Percentiles rank a stretch among this genome's conserved stretches.
Conservation (phyloP, 208 protist species). For the Trypanosoma rangeli region DNA sequence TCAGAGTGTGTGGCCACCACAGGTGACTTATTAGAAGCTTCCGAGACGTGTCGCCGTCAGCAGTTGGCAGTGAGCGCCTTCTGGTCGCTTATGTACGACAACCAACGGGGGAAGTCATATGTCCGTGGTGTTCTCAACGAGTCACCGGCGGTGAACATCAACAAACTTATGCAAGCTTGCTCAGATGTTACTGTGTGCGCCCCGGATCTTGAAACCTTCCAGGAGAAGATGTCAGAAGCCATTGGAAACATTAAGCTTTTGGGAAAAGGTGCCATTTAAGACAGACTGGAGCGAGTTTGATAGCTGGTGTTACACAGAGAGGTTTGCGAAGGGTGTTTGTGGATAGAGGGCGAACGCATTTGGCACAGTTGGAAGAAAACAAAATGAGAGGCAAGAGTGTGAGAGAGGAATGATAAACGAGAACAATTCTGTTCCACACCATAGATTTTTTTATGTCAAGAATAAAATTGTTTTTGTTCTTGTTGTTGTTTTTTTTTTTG, state of each 20-base stretch:
- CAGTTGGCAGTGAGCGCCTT: slow-evolving; percentile 43
- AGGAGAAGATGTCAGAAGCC: slow-evolving; percentile 19
- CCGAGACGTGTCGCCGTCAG: slow-evolving; percentile 30
- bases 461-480: neutral
- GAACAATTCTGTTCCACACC: neutral
- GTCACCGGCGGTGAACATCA: slow-evolving; percentile 28
- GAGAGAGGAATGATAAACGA: neutral
- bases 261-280: slow-evolving; percentile 12
- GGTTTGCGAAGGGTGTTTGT: neutral
- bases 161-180: slow-evolving; percentile 8
- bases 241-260: slow-evolving; percentile 28
- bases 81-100: slow-evolving; percentile 54
- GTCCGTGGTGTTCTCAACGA: slow-evolving; percentile 36
- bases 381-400: slow-evolving; percentile 6
- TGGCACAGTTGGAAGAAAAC: neutral
- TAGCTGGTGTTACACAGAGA: neutral
- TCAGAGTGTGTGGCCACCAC: neutral
- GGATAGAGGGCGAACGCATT: neutral
- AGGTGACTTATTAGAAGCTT: neutral
- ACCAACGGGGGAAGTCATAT: slow-evolving; percentile 48
- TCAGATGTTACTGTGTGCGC: slow-evolving; percentile 6
- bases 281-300: neutral
- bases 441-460: neutral
- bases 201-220: neutral
- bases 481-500: too few species aligned